phyloP scores from a whole-genome alignment of 2,329 filamentous ascomycete genomes.

The Cladosporium sp. region DNA sequence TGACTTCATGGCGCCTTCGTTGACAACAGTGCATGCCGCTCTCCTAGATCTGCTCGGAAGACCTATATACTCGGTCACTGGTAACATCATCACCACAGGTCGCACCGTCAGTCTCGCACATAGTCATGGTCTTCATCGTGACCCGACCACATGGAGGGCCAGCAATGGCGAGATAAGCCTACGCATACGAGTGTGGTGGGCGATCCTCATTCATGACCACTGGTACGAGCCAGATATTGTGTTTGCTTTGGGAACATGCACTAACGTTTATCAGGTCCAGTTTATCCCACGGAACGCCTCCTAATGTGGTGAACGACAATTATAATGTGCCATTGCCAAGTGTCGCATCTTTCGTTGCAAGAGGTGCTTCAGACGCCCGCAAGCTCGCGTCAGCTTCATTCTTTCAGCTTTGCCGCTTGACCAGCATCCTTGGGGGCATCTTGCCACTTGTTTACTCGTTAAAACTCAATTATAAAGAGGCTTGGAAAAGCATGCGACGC shows the following conservation, averaged over 20 bases:
- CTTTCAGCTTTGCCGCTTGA: slow-evolving; percentile 47
- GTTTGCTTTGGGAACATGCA: slow-evolving; percentile 8
- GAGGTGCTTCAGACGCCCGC: slow-evolving; percentile 32
- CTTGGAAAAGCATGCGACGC: slow-evolving; percentile 26
- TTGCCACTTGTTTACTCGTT: slow-evolving; percentile 35
- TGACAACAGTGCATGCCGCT: slow-evolving; percentile 35
- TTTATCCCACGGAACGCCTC: slow-evolving; percentile 50
- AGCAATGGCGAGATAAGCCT: slow-evolving; percentile 46
- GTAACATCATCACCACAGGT: slow-evolving; percentile 49
- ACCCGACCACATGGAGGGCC: slow-evolving; percentile 49
- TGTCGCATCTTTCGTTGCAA: slow-evolving; percentile 31
- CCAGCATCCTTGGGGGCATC: slow-evolving; percentile 35
- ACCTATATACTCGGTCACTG: slow-evolving; percentile 35
- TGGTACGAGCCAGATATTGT: slow-evolving; percentile 32
- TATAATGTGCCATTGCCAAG: slow-evolving; percentile 52
- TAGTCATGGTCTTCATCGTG: slow-evolving; percentile 50
- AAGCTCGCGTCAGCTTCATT: slow-evolving; percentile 44
- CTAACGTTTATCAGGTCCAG: slow-evolving; percentile 39
- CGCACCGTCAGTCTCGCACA: slow-evolving; percentile 50
- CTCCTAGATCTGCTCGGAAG: slow-evolving; percentile 37
- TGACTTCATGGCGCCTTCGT: slow-evolving; percentile 37
- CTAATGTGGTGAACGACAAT: slow-evolving; percentile 47
- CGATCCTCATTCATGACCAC: slow-evolving; percentile 50
- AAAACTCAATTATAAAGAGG: slow-evolving; percentile 24
- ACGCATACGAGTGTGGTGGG: slow-evolving; percentile 52